These are phyloP conservation scores for Penicillium sp. DNA, from an alignment of 2,329 filamentous ascomycete genomes.

Conservation along the genomic window DNA sequence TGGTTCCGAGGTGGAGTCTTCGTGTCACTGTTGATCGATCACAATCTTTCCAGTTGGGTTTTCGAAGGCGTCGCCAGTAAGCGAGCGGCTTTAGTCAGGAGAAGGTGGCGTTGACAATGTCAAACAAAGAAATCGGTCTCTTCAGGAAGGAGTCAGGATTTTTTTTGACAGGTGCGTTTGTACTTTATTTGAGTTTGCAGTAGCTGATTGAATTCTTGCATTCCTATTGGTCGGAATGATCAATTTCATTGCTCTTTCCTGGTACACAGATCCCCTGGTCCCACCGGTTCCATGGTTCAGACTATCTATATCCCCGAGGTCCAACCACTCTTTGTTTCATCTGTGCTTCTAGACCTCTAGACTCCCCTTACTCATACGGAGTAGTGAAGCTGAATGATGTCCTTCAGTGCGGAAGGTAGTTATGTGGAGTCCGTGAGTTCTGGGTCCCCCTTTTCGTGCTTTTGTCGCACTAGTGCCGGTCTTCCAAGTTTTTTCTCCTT, in stretches of 20 bases:
- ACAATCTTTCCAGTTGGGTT: neutral
- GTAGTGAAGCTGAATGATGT: neutral
- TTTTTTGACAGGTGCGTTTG: slow-evolving; percentile 5
- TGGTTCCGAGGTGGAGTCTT: slow-evolving; percentile 18
- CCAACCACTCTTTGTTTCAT: neutral
- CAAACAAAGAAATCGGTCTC: neutral
- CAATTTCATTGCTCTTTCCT: neutral
- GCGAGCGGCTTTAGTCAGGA: neutral
- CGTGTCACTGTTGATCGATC: neutral
- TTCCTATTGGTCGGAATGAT: neutral
- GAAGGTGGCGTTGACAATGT: neutral
- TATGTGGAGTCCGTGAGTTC: neutral
- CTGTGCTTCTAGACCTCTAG: neutral
- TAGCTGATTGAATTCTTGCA: neutral
- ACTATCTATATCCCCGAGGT: neutral
- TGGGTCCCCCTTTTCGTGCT: neutral
- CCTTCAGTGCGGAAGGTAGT: too few relatives aligned
- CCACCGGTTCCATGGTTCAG: neutral
- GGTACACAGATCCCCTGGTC: neutral
- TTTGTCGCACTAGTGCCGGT: neutral
- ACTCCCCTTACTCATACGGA: neutral
- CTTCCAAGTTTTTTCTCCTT: neutral
- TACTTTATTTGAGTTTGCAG: neutral
- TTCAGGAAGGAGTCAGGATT: neutral
- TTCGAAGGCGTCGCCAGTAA: neutral